Evolutionary conservation across 148 eudicot species (phyloP), one percentile per base, ranked within the genome.

Genomic region (Rhododendron mucronatum): DNA sequence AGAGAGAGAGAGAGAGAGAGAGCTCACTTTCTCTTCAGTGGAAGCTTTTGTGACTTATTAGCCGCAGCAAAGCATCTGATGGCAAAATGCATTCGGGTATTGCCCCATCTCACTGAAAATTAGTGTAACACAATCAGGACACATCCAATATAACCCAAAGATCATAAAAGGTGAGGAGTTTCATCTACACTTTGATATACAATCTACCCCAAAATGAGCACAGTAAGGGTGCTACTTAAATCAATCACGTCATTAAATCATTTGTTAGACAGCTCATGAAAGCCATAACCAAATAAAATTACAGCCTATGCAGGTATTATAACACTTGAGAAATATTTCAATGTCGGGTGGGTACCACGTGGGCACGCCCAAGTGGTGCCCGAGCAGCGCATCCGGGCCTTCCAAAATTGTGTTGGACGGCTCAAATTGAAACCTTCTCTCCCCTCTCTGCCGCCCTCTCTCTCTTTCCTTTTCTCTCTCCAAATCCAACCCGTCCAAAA

Each of bases 11-110:
- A 83, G 65, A 14, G 61, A 30, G 26, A 57, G 87, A 88, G 88
- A 82, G 79, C 93, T 92, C 91, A 97, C 99, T 93, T 97, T 83
- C 91, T 94, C 84, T 88, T 90, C 33, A 84, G 75, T 88, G 90
- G 88, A 88, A 91, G 39, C 86, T 91, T 94, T 84, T 76, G 92
- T 33, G 95, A 88, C 55, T 90, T 93, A 20, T 86, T 82, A 78
- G 91, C 84, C 3, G 87, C 21, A 78, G 95, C 95, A 84, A 92
- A 92, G 89, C 92, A 88, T 90, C 98, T 95, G 67, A 87, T 71
- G 48, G 92, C 81, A 83, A 76, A 87, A 81, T 87, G 81, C 79
- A 81, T 48, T 61, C 84, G 78, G 80, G 81, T 81, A 87, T 82
- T 89, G 26, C 80, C 86, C 91, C 92, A 91, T 85, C 87, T 90